Conservation (phyloP, 139 green algal genomes). For the Chlamydomonas applanata region DNA sequence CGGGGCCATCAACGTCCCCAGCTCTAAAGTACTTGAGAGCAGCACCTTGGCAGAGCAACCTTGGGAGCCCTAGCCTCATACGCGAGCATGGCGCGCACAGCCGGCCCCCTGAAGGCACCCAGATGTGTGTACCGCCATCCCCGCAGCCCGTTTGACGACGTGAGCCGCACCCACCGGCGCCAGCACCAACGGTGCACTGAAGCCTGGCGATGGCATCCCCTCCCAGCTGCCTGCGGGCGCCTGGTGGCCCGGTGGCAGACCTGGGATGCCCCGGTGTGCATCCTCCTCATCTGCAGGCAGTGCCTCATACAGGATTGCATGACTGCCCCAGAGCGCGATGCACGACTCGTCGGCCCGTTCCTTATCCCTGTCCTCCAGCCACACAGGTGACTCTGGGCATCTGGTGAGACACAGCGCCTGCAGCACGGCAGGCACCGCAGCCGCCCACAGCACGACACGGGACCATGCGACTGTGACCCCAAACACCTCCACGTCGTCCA, state of each 20-base stretch:
- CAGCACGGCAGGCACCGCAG: slow-evolving; percentile 22
- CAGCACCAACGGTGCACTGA: too few relatives aligned
- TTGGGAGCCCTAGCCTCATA: too few relatives aligned
- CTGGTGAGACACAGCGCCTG: slow-evolving; percentile 46
- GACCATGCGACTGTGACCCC: slow-evolving; percentile 29
- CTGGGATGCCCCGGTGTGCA: not conserved
- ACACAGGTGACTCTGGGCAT: slow-evolving; percentile 66
- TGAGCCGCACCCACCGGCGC: too few relatives aligned
- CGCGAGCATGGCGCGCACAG: too few relatives aligned
- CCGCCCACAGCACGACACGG: slow-evolving; percentile 60
- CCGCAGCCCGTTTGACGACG: too few relatives aligned
- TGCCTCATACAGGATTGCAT: slow-evolving; percentile 6
- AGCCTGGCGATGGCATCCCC: not conserved
- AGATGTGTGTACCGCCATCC: too few relatives aligned
- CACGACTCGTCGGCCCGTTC: slow-evolving; percentile 5
- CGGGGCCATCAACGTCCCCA: too few relatives aligned
- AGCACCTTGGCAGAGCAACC: too few relatives aligned
- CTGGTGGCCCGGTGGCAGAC: not conserved
- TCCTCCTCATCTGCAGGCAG: not conserved
- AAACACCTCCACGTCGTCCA: slow-evolving; percentile 18
- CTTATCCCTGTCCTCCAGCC: slow-evolving; percentile 53
- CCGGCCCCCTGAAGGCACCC: too few relatives aligned
- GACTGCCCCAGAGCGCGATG: slow-evolving; percentile 9
- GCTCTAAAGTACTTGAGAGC: too few relatives aligned
- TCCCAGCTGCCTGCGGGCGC: too few relatives aligned